phyloP scores from a whole-genome alignment of 306 rosid genomes.

The Oemleria cerasiformis region DNA sequence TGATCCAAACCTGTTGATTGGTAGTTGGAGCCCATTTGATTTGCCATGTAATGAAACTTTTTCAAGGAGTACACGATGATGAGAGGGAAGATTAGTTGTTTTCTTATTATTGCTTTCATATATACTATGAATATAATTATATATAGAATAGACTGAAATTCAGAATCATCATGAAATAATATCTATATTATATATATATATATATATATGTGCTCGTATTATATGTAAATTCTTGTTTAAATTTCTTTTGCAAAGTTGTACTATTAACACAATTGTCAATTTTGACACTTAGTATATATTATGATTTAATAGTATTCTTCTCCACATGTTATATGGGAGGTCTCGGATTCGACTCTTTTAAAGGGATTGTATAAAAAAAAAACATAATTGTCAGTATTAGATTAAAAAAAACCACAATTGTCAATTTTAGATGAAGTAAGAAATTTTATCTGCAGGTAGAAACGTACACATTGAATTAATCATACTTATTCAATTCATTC shows the following conservation, averaged over 20 bases:
- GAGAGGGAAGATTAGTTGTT: conserved; percentile 14
- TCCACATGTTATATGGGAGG: too few species aligned
- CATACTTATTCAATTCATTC: too few species aligned
- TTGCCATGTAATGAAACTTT: conserved; percentile 56
- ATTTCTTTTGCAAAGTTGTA: neutral
- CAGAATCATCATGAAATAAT: conserved; percentile 24
- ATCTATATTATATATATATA: conserved; percentile 23
- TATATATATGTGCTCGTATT: conserved; percentile 1
- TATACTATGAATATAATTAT: neutral
- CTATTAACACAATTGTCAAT: neutral
- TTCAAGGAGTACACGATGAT: conserved; percentile 34
- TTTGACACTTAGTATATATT: too few species aligned
- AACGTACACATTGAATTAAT: too few species aligned
- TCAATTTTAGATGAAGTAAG: too few species aligned
- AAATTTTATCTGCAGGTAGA: too few species aligned
- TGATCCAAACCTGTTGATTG: conserved; percentile 46
- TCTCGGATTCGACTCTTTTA: too few species aligned
- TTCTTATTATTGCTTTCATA: conserved; percentile 24
- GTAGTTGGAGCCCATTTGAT: conserved; percentile 74
- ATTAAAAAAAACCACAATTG: too few species aligned
- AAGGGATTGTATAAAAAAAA: too few species aligned
- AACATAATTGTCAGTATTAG: too few species aligned
- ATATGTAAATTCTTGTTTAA: neutral
- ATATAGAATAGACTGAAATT: conserved; percentile 17
- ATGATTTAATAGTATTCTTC: too few species aligned